Evolutionary conservation across 2,329 filamentous ascomycete species (phyloP), one percentile per base, ranked within the genome.

Genomic region (Pseudonectria foliicola): DNA sequence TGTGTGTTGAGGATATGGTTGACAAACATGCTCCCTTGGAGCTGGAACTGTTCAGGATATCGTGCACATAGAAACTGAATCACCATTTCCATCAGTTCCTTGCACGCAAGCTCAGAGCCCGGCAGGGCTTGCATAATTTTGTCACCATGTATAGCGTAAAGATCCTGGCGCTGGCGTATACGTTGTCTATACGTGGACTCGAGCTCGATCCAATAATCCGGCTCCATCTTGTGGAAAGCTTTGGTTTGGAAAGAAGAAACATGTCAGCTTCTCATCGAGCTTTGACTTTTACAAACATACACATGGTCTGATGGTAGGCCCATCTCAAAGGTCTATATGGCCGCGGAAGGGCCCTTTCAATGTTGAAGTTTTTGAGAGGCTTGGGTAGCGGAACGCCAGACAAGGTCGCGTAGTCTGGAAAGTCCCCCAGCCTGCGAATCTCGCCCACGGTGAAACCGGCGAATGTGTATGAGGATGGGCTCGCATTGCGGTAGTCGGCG

Each of bases 261-360:
- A 6, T 12, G 3, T 12, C 2, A 13, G 13, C 11, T 13, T 7
- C 1, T 3, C 6, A 8, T 21, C 8, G 8, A 21, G 8, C 5
- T 8, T 21, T 21, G 18, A 5, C 5, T 6, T 8, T 21, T 8
- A 21, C 18, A 21, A 21, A 42, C 50, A 33, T 73, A 90, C 85
- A 85, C 87, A 94, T 93, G 0, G 86, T 93, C 54, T 94, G 87
- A 54, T 92, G 85, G 53, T 93, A 94, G 0, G 71, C 66, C 87
- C 87, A 93, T 49, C 87, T 62, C 28, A 93, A 83, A 0, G 87
- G 87, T 27, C 87, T 71, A 54, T 89, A 93, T 0, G 86, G 86
- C 38, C 87, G 70, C 2, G 86, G 75, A 8, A 71, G 50, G 1
- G 86, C 85, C 43, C 68, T 83, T 11, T 70, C 61, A 35, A 88